These are phyloP conservation scores for Phaeosphaeria sp. DNA, from an alignment of 2,329 filamentous ascomycete genomes.

Conservation along the genomic window DNA sequence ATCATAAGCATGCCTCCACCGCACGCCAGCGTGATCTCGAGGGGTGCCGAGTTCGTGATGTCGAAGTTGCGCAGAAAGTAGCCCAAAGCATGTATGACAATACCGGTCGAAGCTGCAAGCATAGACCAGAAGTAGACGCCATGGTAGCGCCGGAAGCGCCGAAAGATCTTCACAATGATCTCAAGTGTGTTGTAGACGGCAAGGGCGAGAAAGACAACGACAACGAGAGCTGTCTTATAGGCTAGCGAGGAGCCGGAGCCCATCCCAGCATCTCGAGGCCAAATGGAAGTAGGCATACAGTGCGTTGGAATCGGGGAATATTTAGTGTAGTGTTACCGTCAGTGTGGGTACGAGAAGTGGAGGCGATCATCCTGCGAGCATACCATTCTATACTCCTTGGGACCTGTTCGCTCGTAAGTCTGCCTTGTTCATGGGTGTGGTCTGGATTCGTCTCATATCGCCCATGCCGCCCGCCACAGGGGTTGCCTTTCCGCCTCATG, in stretches of 20 bases:
- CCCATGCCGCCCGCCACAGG: neutral
- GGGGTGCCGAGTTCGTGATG: slow-evolving; percentile 25
- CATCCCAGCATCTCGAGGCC: slow-evolving; percentile 12
- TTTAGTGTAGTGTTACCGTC: neutral
- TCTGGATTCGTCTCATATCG: neutral
- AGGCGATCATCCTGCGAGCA: neutral
- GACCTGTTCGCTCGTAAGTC: neutral
- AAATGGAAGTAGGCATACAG: neutral
- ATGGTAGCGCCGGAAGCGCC: slow-evolving; percentile 14
- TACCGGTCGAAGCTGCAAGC: slow-evolving; percentile 17
- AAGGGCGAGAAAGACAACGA: slow-evolving; percentile 20
- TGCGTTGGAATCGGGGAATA: neutral
- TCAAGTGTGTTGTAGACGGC: slow-evolving; percentile 27
- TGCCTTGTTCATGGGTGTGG: neutral
- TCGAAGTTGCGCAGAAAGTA: slow-evolving; percentile 19
- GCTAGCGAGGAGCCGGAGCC: slow-evolving; percentile 7
- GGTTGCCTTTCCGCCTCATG: neutral
- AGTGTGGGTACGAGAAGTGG: neutral
- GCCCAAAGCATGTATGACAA: slow-evolving; percentile 17
- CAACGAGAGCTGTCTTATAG: slow-evolving; percentile 12
- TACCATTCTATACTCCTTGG: neutral
- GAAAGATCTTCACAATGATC: slow-evolving; percentile 21
- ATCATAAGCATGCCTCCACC: slow-evolving; percentile 65
- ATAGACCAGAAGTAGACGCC: slow-evolving; percentile 25
- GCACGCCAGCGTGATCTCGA: slow-evolving; percentile 52